A percentile compares a stretch with the other conserved stretches of the same genome.
phyloP scores from a whole-genome alignment of 441 rosid genomes.

The Adansonia rubrostipa region DNA sequence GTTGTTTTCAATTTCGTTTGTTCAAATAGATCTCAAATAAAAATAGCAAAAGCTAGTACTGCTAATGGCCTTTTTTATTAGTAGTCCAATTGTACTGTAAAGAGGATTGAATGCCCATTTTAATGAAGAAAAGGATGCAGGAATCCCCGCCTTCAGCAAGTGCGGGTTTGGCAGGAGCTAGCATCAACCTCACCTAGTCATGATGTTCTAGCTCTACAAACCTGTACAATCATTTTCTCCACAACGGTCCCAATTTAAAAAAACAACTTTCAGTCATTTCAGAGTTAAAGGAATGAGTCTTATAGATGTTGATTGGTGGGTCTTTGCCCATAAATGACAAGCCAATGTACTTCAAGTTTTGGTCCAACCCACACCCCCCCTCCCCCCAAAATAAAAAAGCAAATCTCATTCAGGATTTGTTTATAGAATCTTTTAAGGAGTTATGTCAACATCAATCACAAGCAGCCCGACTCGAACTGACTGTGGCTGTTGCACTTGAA shows the following conservation, averaged over 20 bases:
- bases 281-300: not conserved
- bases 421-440: conserved; percentile 3
- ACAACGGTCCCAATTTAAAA: not conserved
- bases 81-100: conserved; percentile 13
- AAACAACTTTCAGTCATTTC: not conserved
- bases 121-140: not conserved
- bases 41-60: not conserved
- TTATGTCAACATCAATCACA: not conserved
- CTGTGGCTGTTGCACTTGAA: not conserved
- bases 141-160: not conserved
- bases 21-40: not conserved
- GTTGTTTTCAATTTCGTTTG: no score
- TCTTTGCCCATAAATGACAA: not conserved
- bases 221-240: not conserved
- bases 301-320: not conserved
- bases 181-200: conserved; percentile 16
- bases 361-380: not conserved
- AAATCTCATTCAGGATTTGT: conserved; percentile 17
- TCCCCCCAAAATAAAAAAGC: not conserved
- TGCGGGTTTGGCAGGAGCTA: not conserved
- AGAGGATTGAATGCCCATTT: not conserved
- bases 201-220: conserved; percentile 7
- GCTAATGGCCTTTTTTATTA: not conserved
- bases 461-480: not conserved
- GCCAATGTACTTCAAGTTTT: not conserved